Conservation (phyloP, 192 early-diverging fungal genomes). For the Spinellus fusiger region DNA sequence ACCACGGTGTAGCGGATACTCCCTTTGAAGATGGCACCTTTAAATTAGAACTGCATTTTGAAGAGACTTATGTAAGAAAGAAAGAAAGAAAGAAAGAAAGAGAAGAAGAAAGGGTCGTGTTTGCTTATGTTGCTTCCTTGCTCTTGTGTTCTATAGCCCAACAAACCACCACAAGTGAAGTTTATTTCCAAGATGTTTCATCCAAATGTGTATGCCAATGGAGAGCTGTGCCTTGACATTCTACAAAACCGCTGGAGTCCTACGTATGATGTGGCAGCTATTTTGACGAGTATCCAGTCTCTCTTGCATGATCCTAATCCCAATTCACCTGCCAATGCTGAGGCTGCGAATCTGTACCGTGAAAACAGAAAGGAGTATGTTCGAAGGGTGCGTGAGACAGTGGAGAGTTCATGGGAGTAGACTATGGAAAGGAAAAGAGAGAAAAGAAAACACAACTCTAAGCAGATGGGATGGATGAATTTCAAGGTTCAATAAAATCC, state of each 20-base stretch:
- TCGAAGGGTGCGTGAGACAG: slow-evolving; percentile 83
- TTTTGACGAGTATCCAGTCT: slow-evolving; percentile 92
- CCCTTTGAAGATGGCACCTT: slow-evolving; percentile 98
- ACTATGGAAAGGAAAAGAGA: too few relatives aligned
- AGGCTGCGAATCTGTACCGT: slow-evolving; percentile 88
- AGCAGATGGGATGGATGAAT: too few relatives aligned
- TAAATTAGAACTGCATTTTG: slow-evolving; percentile 89
- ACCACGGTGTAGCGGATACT: slow-evolving; percentile 64
- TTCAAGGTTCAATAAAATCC: too few relatives aligned
- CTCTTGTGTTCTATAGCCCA: slow-evolving; percentile 49
- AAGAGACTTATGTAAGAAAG: slow-evolving; percentile 76
- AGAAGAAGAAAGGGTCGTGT: not conserved
- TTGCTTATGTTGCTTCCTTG: not conserved
- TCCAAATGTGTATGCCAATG: slow-evolving; percentile 96
- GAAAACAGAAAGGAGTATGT: slow-evolving; percentile 94
- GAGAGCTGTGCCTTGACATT: slow-evolving; percentile 97
- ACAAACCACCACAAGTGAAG: slow-evolving; percentile 92
- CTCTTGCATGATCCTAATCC: slow-evolving; percentile 97
- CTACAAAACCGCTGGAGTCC: slow-evolving; percentile 98
- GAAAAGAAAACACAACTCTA: too few relatives aligned
- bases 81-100: not conserved
- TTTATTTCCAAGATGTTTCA: slow-evolving; percentile 98
- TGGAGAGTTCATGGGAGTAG: slow-evolving; percentile 83
- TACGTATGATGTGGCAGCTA: slow-evolving; percentile 90
- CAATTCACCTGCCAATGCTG: slow-evolving; percentile 93